Conservation (phyloP, 2,329 filamentous ascomycete species). For the Microsporum canis region DNA sequence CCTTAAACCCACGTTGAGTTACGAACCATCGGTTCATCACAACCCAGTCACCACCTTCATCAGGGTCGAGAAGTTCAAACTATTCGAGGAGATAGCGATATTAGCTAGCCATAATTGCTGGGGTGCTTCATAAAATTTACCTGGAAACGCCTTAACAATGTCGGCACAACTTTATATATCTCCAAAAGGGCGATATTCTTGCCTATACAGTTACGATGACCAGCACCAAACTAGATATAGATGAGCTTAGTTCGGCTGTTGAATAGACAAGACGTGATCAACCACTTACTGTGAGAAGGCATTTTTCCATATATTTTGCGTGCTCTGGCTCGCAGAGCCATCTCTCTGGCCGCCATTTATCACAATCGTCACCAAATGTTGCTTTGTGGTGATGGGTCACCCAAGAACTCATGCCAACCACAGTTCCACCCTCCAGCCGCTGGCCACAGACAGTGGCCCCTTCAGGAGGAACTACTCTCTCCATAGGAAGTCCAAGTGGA, state of each 20-base stretch:
- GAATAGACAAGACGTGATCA: slow-evolving; percentile 6
- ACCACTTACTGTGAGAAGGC: background rate
- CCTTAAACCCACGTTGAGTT: slow-evolving; percentile 4
- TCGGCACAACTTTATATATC: slow-evolving; percentile 20
- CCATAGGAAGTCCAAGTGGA: slow-evolving; percentile 59
- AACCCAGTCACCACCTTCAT: slow-evolving; percentile 5
- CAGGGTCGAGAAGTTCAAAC: background rate
- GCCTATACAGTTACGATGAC: slow-evolving; percentile 43
- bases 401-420: slow-evolving; percentile 66
- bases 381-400: slow-evolving; percentile 57
- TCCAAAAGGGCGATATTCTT: slow-evolving; percentile 21
- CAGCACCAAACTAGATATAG: slow-evolving; percentile 46
- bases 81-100: background rate
- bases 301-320: slow-evolving; percentile 12
- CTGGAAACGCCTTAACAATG: slow-evolving; percentile 41
- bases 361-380: slow-evolving; percentile 57
- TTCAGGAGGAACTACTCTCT: slow-evolving; percentile 57
- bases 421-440: slow-evolving; percentile 56
- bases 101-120: background rate
- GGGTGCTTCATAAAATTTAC: slow-evolving; percentile 10
- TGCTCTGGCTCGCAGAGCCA: slow-evolving; percentile 35
- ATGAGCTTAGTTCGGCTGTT: slow-evolving; percentile 23
- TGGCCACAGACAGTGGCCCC: slow-evolving; percentile 53
- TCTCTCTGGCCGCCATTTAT: slow-evolving; percentile 43
- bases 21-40: slow-evolving; percentile 3